A percentile compares a stretch with the other conserved stretches of the same genome.
Conservation (phyloP, 2,329 filamentous ascomycete species). For the Colletotrichum godetiae region DNA sequence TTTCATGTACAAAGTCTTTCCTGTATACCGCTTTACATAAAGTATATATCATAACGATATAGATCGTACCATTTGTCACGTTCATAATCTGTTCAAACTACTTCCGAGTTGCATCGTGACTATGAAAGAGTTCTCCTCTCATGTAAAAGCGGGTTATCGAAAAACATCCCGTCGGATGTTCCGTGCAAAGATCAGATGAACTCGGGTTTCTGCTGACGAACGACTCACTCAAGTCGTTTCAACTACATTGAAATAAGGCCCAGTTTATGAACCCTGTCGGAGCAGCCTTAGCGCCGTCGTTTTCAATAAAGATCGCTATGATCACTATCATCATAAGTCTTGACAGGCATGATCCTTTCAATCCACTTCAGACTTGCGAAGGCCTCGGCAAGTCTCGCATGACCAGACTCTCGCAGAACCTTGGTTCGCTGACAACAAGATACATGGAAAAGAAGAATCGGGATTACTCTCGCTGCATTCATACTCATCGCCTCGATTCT, state of each 20-base stretch:
- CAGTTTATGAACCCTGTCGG: neutral
- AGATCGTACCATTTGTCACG: slow-evolving; percentile 26
- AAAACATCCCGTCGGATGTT: neutral
- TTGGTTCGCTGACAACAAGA: neutral
- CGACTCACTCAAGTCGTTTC: neutral
- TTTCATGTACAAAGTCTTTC: slow-evolving; percentile 34
- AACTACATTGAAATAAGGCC: neutral
- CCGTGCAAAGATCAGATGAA: neutral
- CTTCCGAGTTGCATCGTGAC: neutral
- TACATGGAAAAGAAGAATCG: neutral
- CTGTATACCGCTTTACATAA: slow-evolving; percentile 31
- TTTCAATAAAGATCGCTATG: neutral
- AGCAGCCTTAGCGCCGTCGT: neutral
- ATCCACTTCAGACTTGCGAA: neutral
- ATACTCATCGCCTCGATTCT: too few relatives aligned
- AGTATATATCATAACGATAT: slow-evolving; percentile 31
- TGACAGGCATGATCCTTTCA: neutral
- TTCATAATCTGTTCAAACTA: neutral
- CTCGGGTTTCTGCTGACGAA: neutral
- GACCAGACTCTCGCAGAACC: neutral
- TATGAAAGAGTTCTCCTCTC: neutral
- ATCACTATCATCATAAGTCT: too few relatives aligned
- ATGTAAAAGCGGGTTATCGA: neutral
- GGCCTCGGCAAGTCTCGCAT: neutral
- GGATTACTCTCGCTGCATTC: neutral